These are phyloP conservation scores for Fusarium buxicola DNA, from an alignment of 2,329 filamentous ascomycete genomes.

Conservation along the genomic window DNA sequence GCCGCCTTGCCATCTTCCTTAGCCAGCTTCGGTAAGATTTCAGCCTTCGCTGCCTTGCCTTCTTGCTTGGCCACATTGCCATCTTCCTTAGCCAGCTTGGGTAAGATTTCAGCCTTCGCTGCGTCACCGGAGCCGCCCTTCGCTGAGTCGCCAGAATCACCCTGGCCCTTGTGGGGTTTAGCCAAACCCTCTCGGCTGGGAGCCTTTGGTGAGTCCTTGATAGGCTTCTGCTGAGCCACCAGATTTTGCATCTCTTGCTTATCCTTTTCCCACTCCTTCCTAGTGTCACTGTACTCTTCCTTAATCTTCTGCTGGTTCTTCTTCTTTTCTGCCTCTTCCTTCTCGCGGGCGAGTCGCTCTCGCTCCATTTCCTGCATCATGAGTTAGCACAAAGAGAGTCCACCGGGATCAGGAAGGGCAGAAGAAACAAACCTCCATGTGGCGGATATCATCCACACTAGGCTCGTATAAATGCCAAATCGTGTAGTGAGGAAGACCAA, in stretches of 20 bases:
- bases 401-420: neutral
- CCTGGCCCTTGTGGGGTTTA: constrained; percentile 25
- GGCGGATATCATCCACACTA: constrained; percentile 95
- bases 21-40: constrained; percentile 10
- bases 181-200: constrained; percentile 30
- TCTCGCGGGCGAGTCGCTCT: constrained; percentile 82
- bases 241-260: constrained; percentile 81
- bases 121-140: constrained; percentile 21
- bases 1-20: constrained; percentile 20
- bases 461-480: constrained; percentile 99
- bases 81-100: constrained; percentile 5
- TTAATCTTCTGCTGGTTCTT: constrained; percentile 79
- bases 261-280: constrained; percentile 89
- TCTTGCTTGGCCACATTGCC: constrained; percentile 18
- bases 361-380: constrained; percentile 84
- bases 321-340: constrained; percentile 75
- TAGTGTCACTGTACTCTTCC: constrained; percentile 81
- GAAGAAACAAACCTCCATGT: constrained; percentile 79
- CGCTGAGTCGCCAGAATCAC: constrained; percentile 17
- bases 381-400: constrained; percentile 20
- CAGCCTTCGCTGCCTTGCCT: constrained; percentile 21
- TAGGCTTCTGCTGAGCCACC: constrained; percentile 46
- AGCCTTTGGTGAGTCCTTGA: constrained; percentile 29
- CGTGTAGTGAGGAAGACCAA: constrained; percentile 95
- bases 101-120: constrained; percentile 24